phyloP scores from a whole-genome alignment of 352 stramenopile species.

The Globisporangium viniferum region DNA sequence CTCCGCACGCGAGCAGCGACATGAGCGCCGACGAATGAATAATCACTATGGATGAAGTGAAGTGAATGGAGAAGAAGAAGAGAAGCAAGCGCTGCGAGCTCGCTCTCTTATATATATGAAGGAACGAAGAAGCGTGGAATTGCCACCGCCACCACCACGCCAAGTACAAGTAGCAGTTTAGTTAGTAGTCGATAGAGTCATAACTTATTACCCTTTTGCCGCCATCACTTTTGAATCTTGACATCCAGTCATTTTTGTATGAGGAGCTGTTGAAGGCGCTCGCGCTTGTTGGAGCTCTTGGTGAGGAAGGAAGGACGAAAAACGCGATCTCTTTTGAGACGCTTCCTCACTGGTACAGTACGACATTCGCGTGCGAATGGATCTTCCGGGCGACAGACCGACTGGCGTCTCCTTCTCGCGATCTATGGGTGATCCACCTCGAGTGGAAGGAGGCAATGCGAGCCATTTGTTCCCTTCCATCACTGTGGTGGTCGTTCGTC shows the following conservation, averaged over 20 bases:
- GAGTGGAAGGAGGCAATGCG: neutral
- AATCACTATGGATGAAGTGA: neutral
- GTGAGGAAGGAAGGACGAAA: neutral
- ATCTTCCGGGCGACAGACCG: neutral
- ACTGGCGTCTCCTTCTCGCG: neutral
- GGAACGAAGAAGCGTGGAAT: neutral
- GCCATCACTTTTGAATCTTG: neutral
- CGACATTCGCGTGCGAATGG: neutral
- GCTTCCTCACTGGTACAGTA: neutral
- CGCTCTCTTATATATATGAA: neutral
- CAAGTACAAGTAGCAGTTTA: neutral
- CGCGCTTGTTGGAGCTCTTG: neutral
- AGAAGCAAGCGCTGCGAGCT: neutral
- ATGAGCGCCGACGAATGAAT: slow-evolving; percentile 4
- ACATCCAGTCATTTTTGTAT: neutral
- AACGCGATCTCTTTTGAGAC: neutral
- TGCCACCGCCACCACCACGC: neutral
- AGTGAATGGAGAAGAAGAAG: neutral
- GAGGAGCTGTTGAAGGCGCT: neutral
- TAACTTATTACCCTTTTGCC: slow-evolving; percentile 5
- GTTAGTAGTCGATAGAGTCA: neutral
- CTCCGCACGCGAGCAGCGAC: neutral
- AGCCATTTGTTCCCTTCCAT: neutral
- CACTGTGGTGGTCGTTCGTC: neutral
- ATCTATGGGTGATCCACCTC: neutral